A percentile compares a stretch with the other conserved stretches of the same genome.
Conservation (phyloP, 345 rosid genomes). For the Mallotus nudiflorus region DNA sequence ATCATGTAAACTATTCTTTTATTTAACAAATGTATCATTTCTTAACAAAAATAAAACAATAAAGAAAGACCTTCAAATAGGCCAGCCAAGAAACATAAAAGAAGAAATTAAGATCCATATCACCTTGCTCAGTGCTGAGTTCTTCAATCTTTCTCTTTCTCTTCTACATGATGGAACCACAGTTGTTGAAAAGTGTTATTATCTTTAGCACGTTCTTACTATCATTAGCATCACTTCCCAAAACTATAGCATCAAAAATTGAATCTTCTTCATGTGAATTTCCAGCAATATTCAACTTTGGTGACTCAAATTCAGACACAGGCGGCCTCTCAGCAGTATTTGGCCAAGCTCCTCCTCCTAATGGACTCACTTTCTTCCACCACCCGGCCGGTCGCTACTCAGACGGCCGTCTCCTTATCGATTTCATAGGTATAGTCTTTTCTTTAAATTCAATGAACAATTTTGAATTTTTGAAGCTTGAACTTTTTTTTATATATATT, state of each 20-base stretch:
- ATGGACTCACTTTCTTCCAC: conserved; percentile 60
- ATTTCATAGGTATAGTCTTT: conserved; percentile 50
- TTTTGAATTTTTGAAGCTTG: not conserved
- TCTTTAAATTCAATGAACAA: not conserved
- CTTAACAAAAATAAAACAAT: too few relatives aligned
- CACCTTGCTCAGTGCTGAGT: not conserved
- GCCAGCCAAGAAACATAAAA: too few relatives aligned
- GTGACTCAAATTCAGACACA: conserved; percentile 55
- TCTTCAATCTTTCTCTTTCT: not conserved
- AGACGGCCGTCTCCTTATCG: conserved; percentile 68
- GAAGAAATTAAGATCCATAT: not conserved
- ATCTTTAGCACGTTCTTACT: not conserved
- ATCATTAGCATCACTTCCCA: not conserved
- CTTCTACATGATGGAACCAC: not conserved
- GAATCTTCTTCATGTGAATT: conserved; percentile 26
- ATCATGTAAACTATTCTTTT: too few relatives aligned
- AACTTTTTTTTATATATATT: not conserved
- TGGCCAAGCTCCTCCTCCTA: conserved; percentile 54
- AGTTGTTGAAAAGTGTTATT: not conserved
- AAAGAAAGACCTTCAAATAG: too few relatives aligned
- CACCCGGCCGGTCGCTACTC: conserved; percentile 60
- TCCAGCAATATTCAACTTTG: conserved; percentile 51
- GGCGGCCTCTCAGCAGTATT: conserved; percentile 67
- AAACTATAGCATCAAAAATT: not conserved
- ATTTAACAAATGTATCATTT: too few relatives aligned